Evolutionary conservation across 306 rosid genomes (phyloP).

Genomic region (Pueraria montana): DNA sequence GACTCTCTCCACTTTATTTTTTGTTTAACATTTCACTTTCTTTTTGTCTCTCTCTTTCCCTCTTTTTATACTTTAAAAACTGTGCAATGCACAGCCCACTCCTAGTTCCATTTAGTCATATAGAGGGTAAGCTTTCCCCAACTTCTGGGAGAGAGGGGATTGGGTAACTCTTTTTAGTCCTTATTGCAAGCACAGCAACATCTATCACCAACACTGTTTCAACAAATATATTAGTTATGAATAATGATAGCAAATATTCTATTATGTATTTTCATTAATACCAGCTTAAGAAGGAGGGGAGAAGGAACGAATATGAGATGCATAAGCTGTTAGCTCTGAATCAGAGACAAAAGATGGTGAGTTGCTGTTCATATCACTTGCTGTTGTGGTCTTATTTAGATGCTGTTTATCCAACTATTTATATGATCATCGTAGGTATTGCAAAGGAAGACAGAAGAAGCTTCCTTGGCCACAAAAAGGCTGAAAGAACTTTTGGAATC

Average conservation of each 20-base stretch:
- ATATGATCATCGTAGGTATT: constrained; percentile 64
- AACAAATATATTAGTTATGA: constrained; percentile 26
- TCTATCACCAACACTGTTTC: neutral
- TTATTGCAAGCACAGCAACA: constrained; percentile 10
- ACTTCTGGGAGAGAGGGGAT: constrained; percentile 10
- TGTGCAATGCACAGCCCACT: no score
- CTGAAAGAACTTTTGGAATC: constrained; percentile 95
- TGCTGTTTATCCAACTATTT: constrained; percentile 32
- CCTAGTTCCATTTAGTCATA: neutral
- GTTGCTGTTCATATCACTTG: constrained; percentile 46
- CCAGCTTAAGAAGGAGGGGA: constrained; percentile 99
- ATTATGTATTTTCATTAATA: constrained; percentile 44
- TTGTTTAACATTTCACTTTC: no score
- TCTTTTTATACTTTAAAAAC: no score
- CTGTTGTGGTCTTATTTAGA: constrained; percentile 29
- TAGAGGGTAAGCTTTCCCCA: constrained; percentile 14
- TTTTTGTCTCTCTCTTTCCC: no score
- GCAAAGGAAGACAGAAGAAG: constrained; percentile 98
- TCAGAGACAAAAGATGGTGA: constrained; percentile 96
- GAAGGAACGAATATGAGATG: constrained; percentile 98
- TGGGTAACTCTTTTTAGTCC: constrained; percentile 13
- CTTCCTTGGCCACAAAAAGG: constrained; percentile 90
- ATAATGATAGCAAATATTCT: constrained; percentile 37
- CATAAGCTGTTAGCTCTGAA: constrained; percentile 94
- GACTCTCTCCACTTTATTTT: no score